phyloP scores from a whole-genome alignment of 2,329 filamentous ascomycete genomes.

The Paramyrothecium roridum region DNA sequence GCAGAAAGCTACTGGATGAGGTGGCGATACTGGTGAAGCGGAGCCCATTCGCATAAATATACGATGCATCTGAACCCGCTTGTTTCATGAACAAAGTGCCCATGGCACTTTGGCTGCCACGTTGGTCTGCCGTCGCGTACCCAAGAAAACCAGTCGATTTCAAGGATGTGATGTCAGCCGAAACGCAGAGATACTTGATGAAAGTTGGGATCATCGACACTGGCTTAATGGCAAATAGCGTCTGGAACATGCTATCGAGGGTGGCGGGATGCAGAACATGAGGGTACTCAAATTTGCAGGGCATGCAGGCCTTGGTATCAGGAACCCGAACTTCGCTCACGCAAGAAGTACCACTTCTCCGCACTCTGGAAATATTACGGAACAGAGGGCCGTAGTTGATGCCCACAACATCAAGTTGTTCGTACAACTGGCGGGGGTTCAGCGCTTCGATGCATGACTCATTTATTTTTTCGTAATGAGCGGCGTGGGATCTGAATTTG shows the following conservation, averaged over 20 bases:
- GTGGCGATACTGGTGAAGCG: slow-evolving; percentile 33
- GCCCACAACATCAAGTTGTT: slow-evolving; percentile 45
- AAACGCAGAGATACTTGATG: slow-evolving; percentile 44
- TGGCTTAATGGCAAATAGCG: slow-evolving; percentile 41
- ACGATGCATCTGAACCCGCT: slow-evolving; percentile 22
- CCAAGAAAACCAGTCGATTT: slow-evolving; percentile 30
- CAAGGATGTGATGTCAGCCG: slow-evolving; percentile 30
- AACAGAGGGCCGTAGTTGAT: slow-evolving; percentile 50
- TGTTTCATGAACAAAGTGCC: slow-evolving; percentile 43
- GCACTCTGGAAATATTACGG: slow-evolving; percentile 39
- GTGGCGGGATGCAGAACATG: slow-evolving; percentile 57
- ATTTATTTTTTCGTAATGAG: slow-evolving; percentile 17
- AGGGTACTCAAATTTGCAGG: slow-evolving; percentile 47
- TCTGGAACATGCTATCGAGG: slow-evolving; percentile 54
- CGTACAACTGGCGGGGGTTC: slow-evolving; percentile 45
- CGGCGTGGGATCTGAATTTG: slow-evolving; percentile 14
- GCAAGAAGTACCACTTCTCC: slow-evolving; percentile 28
- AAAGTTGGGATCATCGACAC: slow-evolving; percentile 47
- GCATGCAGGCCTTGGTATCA: slow-evolving; percentile 51
- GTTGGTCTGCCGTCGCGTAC: slow-evolving; percentile 32
- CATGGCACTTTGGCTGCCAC: slow-evolving; percentile 32
- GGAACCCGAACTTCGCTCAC: slow-evolving; percentile 38
- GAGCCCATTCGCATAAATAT: slow-evolving; percentile 43
- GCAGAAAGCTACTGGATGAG: slow-evolving; percentile 35
- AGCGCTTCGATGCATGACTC: slow-evolving; percentile 27